Percentiles rank a stretch among this genome's conserved stretches.
Evolutionary conservation across 192 early-diverging fungal species (phyloP).

Genomic region (Coemansia sp.): DNA sequence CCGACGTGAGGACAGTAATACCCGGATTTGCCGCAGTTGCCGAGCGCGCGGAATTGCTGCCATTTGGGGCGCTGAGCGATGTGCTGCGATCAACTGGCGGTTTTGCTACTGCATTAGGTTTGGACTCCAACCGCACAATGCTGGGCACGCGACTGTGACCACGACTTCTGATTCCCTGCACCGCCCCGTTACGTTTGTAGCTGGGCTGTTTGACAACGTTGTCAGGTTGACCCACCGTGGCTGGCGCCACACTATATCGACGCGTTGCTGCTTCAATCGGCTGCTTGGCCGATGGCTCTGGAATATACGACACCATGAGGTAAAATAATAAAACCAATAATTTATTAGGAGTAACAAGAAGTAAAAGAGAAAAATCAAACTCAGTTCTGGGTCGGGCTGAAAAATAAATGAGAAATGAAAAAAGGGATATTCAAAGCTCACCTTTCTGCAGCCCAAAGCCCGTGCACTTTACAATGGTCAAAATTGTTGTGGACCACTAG

Average conservation of each 20-base stretch:
- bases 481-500: background rate
- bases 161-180: background rate
- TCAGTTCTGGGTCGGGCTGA: background rate
- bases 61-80: conserved; percentile 2
- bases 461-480: background rate
- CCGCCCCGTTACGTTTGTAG: background rate
- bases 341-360: conserved; percentile 3
- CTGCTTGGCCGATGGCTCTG: conserved; percentile 11
- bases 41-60: conserved; percentile 11
- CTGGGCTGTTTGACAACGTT: background rate
- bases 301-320: conserved; percentile 25
- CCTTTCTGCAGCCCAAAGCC: background rate
- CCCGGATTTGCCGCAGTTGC: conserved; percentile 5
- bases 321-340: background rate
- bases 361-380: background rate
- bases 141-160: conserved; percentile 5
- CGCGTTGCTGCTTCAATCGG: background rate
- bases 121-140: conserved; percentile 9
- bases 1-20: background rate
- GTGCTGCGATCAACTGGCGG: background rate
- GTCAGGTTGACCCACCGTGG: background rate
- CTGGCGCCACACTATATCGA: background rate
- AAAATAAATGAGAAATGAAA: background rate
- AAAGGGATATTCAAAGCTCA: background rate
- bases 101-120: background rate